Conservation (phyloP, 805 yeast species). For the Diddensiella caesifluorescens region DNA sequence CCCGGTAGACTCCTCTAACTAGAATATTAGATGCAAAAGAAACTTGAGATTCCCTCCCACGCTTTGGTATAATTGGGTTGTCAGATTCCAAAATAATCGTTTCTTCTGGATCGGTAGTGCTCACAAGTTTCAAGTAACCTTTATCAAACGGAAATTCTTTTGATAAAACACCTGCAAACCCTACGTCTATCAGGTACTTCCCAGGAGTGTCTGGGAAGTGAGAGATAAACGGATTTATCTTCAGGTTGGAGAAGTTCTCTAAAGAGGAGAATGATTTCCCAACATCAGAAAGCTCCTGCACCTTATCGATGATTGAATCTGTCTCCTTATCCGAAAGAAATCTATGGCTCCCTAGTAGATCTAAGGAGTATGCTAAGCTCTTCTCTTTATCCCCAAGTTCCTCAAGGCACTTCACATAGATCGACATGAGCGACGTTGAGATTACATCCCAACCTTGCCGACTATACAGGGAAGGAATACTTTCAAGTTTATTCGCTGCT, state of each 20-base stretch:
- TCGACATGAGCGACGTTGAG: conserved; percentile 58
- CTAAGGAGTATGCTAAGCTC: conserved; percentile 28
- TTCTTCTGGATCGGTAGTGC: background rate
- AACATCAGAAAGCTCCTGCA: conserved; percentile 21
- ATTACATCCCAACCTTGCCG: conserved; percentile 70
- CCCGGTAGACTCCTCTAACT: conserved; percentile 34
- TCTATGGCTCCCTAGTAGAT: conserved; percentile 24
- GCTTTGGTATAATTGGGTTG: too few relatives aligned
- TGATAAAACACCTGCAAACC: conserved; percentile 5
- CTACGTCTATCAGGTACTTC: conserved; percentile 7
- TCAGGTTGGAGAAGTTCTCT: conserved; percentile 35
- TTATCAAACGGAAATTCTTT: conserved; percentile 10
- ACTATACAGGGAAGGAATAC: conserved; percentile 63
- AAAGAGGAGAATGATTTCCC: conserved; percentile 29
- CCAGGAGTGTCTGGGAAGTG: conserved; percentile 2
- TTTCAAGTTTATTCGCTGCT: conserved; percentile 58
- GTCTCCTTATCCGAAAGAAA: conserved; percentile 20
- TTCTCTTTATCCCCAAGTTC: conserved; percentile 24
- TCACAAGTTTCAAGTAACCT: conserved; percentile 7
- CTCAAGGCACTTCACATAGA: conserved; percentile 61
- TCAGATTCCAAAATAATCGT: too few relatives aligned
- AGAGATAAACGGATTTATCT: conserved; percentile 33
- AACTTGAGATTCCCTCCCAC: too few relatives aligned
- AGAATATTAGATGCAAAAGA: conserved; percentile 29
- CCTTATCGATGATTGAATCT: conserved; percentile 19